Base-by-base conservation (phyloP, 2,329 filamentous ascomycete species). In the Aspergillus candidus region DNA sequence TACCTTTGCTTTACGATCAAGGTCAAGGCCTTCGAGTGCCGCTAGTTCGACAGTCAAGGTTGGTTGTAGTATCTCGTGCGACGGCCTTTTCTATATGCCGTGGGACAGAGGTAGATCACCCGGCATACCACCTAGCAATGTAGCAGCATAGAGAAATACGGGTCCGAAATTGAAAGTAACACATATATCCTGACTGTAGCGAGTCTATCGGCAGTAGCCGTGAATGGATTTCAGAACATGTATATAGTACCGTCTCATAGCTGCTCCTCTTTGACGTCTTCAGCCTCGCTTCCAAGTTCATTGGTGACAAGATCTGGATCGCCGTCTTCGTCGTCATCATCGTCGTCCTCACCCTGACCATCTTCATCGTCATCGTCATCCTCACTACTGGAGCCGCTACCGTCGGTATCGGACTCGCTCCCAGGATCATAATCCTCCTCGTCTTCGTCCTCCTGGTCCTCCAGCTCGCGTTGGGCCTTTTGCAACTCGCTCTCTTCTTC, bases 401-500 rank as follows among this genome's bases (percentile, higher is more conserved):
- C 71, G 32, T 72, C 72, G 47, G 67, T 74, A 31, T 72, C 68
- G 4, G 61, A 69, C 1, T 72, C 72, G 49, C 67, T 73, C n/a
- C 71, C 72, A 4, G 72, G 72, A 49, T 75, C 70, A 49, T 74
- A 75, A 47, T 74, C 72, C 44, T 75, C 72, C 45, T 73, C 72
- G 14, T 72, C 69, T 47, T 73, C 68, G 35, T 73, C 70, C 51
- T 72, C 60, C 50, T 73, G 68, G 43, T 70, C 62, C 41, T 72
- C 71, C n/a, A 76, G 66, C 55, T 73, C 70, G 45, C 75, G 78
- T 38, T 79, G 75, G 17, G 77, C 74, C 58, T 78, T 76, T 55
- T 79, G 72, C 39, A 83, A 56, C 55, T 76, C 75, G 38, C 81
- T 80, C 46, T 76, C 72, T 52, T 77, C 76, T 35, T 78, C 77